phyloP scores from a whole-genome alignment of 352 stramenopile species.

The Phytophthora meadii region DNA sequence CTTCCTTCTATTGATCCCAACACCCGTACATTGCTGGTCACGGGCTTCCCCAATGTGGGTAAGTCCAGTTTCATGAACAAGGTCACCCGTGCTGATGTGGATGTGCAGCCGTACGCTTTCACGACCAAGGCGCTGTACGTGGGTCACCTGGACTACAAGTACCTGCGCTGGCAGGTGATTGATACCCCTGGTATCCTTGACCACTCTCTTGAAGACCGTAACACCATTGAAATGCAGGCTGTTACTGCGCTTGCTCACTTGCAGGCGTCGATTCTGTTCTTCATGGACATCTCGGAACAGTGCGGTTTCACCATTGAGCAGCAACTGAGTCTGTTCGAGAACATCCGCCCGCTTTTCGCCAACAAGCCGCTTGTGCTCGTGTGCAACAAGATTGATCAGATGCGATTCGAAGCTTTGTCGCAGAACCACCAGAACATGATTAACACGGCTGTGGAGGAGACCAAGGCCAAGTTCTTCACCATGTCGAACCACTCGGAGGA shows the following conservation, averaged over 20 bases:
- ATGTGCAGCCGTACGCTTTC: slow-evolving; percentile 99
- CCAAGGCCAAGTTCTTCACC: slow-evolving; percentile 94
- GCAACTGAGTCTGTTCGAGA: slow-evolving; percentile 97
- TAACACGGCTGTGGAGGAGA: slow-evolving; percentile 69
- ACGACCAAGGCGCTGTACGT: slow-evolving; percentile 99
- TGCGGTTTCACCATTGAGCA: slow-evolving; percentile 99
- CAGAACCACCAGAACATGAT: slow-evolving; percentile 84
- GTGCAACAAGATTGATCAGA: slow-evolving; percentile 99
- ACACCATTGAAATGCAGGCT: slow-evolving; percentile 99
- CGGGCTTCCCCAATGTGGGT: slow-evolving; percentile 99
- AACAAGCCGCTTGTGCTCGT: slow-evolving; percentile 99
- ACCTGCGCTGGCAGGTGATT: slow-evolving; percentile 99
- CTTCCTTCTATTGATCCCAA: slow-evolving; percentile 99
- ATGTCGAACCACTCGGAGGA: slow-evolving; percentile 99
- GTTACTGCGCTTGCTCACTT: slow-evolving; percentile 99
- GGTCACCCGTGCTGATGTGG: slow-evolving; percentile 98
- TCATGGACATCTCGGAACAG: slow-evolving; percentile 99
- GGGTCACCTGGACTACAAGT: slow-evolving; percentile 99
- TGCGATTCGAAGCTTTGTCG: slow-evolving; percentile 92
- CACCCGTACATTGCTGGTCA: slow-evolving; percentile 98
- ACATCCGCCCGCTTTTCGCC: slow-evolving; percentile 98
- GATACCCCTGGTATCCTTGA: slow-evolving; percentile 99
- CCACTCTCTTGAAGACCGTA: slow-evolving; percentile 98
- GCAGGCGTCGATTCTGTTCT: slow-evolving; percentile 99
- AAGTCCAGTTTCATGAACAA: slow-evolving; percentile 99